Base-by-base conservation (phyloP, 2,329 filamentous ascomycete genomes). In the Trichoderma breve region DNA sequence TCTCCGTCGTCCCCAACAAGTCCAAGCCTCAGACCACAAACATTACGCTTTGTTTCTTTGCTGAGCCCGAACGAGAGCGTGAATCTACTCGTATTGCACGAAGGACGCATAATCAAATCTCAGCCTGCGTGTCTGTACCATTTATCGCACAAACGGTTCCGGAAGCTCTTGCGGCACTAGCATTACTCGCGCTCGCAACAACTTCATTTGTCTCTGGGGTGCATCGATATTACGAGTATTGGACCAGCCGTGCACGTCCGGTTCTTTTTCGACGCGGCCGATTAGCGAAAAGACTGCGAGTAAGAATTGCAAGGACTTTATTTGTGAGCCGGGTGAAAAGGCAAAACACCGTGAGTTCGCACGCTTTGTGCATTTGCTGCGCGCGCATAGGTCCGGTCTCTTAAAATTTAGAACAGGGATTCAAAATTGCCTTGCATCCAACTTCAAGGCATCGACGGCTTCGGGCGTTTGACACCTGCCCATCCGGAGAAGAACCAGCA, bases 381-480 rank as follows among this genome's bases (percentile, higher is more conserved):
- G 57, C 30, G 55, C 55, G 61, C 55, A 53, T 57, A 68, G 64
- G 64, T 63, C 57, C 18, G n/a, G 57, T 60, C 58, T 53, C 70
- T 62, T 58, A 72, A 43, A 18, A 24, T n/a, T n/a, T n/a, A n/a
- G 47, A 30, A 39, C 71, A 70, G 66, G 71, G 71, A 69, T 47
- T 64, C n/a, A 47, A 68, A 34, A 68, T 68, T 72, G 30, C 57
- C 43, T 60, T 60, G 43, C 34, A 18, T 60, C 32, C 58, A 65
- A 64, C 36, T 65, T 47, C 66, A 72, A 65, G 66, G 71, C 71
- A 70, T 66, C 51, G 67, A 53, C 60, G 47, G 66, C 36, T 3
- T 65, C 51, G 66, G 47, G 43, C 26, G 66, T 64, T 72, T 72
- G 65, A 57, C 61, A 66, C 36, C 66, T 64, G 71, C 66, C 66